Conservation (phyloP, 2,329 filamentous ascomycete genomes). For the Penicillium sp. region DNA sequence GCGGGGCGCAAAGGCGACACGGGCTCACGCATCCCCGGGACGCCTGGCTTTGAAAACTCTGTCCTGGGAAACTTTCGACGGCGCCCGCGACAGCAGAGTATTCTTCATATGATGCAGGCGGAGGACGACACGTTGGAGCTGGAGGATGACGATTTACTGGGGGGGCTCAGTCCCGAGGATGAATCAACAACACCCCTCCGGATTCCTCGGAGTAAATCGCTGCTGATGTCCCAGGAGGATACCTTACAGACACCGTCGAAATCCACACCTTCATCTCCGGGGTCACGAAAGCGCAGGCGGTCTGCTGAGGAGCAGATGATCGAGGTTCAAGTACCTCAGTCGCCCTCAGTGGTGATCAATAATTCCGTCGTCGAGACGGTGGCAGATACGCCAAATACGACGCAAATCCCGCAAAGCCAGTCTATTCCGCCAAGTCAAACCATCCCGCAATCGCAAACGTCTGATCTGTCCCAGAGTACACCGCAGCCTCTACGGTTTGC, state of each 20-base stretch:
- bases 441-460: too few relatives aligned
- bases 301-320: conserved; percentile 9
- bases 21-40: conserved; percentile 32
- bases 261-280: conserved; percentile 22
- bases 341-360: conserved; percentile 14
- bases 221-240: conserved; percentile 17
- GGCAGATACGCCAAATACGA: conserved; percentile 16
- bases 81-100: conserved; percentile 40
- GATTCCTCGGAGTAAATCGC: conserved; percentile 28
- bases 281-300: conserved; percentile 37
- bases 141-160: conserved; percentile 39
- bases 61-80: conserved; percentile 41
- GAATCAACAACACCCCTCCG: conserved; percentile 43
- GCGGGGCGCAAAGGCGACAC: conserved; percentile 34
- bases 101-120: conserved; percentile 41
- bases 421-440: too few relatives aligned
- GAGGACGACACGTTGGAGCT: conserved; percentile 35
- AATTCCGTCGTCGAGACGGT: conserved; percentile 18
- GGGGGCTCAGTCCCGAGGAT: conserved; percentile 39
- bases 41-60: conserved; percentile 39
- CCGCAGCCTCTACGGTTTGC: conserved; percentile 11
- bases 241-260: conserved; percentile 20
- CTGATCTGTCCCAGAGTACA: conserved; percentile 6
- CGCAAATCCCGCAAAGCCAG: conserved; percentile 9
- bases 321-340: conserved; percentile 23